phyloP scores from a whole-genome alignment of 106 monocot genomes.

The Platanthera zijinensis region DNA sequence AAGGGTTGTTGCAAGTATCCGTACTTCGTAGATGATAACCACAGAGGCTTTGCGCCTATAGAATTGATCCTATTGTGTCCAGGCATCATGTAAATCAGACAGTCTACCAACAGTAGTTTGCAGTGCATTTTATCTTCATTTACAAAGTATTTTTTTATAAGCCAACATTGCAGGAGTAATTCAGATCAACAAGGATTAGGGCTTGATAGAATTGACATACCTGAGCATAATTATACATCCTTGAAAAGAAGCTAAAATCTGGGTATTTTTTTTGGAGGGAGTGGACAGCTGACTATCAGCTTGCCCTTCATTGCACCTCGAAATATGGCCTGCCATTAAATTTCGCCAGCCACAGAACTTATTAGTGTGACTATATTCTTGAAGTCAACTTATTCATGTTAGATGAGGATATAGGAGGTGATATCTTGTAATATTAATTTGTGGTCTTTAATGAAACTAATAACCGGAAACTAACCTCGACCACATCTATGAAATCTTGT shows the following conservation, averaged over 20 bases:
- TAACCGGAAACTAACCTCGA: constrained; percentile 53
- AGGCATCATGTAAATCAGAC: too few relatives aligned
- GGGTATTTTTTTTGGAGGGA: constrained; percentile 72
- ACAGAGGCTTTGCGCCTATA: too few relatives aligned
- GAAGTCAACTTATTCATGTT: background rate
- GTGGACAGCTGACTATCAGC: constrained; percentile 74
- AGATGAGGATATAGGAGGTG: background rate
- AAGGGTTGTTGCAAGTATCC: too few relatives aligned
- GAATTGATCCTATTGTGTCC: too few relatives aligned
- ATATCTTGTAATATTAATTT: background rate
- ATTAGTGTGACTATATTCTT: background rate
- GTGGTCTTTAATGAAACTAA: background rate
- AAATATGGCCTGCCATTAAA: constrained; percentile 55
- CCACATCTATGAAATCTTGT: constrained; percentile 94
- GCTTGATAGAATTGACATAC: too few relatives aligned
- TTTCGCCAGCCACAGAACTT: background rate
- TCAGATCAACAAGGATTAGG: too few relatives aligned
- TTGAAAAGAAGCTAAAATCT: constrained; percentile 79
- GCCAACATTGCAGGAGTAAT: too few relatives aligned
- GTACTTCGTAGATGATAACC: too few relatives aligned
- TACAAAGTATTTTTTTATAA: too few relatives aligned
- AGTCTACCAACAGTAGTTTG: too few relatives aligned
- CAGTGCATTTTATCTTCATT: too few relatives aligned
- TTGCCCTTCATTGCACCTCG: constrained; percentile 96
- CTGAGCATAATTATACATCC: constrained; percentile 16